phyloP scores from a whole-genome alignment of 352 stramenopile species.

The Phytopythium delawarense region DNA sequence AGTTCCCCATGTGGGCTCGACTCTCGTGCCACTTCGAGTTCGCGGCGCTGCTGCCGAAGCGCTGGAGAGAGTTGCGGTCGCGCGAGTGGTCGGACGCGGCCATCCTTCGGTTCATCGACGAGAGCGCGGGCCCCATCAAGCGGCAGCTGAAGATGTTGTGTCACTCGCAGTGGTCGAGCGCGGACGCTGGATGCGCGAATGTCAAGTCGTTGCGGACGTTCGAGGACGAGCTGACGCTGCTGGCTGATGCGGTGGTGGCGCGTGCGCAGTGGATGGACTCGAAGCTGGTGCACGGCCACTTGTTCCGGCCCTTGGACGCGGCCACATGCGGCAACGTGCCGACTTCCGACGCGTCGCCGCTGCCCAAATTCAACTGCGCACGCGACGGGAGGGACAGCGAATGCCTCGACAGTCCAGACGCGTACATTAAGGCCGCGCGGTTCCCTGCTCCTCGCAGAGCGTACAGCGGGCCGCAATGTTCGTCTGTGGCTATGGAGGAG shows the following conservation, averaged over 20 bases:
- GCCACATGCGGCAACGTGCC: constrained; percentile 1
- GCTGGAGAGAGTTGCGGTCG: constrained; percentile 22
- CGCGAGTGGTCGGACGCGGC: constrained; percentile 21
- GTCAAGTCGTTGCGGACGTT: constrained; percentile 15
- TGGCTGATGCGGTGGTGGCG: constrained; percentile 10
- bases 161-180: constrained; percentile 20
- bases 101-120: constrained; percentile 20
- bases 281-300: not conserved
- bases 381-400: constrained; percentile 13
- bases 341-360: not conserved
- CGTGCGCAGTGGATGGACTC: constrained; percentile 28
- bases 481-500: not conserved
- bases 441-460: constrained; percentile 12
- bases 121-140: constrained; percentile 11
- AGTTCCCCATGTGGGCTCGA: constrained; percentile 25
- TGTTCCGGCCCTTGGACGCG: not conserved
- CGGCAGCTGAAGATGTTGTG: constrained; percentile 15
- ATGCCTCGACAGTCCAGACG: constrained; percentile 16
- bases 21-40: constrained; percentile 38
- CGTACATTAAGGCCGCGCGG: constrained; percentile 15
- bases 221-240: constrained; percentile 10
- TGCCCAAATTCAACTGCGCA: constrained; percentile 24
- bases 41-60: constrained; percentile 21
- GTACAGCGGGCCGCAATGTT: constrained; percentile 13
- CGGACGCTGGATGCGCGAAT: constrained; percentile 23